These are phyloP conservation scores for Phytophthora ohioensis DNA, from an alignment of 352 stramenopile species.

Conservation along the genomic window DNA sequence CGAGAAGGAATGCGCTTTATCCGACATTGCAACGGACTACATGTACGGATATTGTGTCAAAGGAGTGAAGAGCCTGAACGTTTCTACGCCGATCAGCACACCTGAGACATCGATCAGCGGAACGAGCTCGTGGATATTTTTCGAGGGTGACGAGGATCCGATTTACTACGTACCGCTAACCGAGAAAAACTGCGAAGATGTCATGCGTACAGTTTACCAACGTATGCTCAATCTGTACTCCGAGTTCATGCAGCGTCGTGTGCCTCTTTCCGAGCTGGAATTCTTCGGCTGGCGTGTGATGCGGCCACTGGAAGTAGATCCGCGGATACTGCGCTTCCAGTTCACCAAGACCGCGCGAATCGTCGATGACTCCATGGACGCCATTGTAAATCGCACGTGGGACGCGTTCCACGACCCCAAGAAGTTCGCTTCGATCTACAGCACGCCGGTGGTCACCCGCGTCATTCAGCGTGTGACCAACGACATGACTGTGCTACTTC, in stretches of 20 bases:
- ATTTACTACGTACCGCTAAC: constrained; percentile 49
- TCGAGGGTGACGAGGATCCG: constrained; percentile 44
- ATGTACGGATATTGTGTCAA: constrained; percentile 8
- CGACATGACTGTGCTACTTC: constrained; percentile 51
- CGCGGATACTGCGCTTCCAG: constrained; percentile 50
- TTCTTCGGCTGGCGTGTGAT: constrained; percentile 53
- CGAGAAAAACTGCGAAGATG: constrained; percentile 36
- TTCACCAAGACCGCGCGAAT: constrained; percentile 50
- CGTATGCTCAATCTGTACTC: constrained; percentile 48
- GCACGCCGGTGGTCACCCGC: constrained; percentile 45
- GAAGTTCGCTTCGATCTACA: constrained; percentile 54
- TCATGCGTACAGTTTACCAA: constrained; percentile 42
- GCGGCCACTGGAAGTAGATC: constrained; percentile 34
- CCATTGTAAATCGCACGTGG: constrained; percentile 54
- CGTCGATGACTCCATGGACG: constrained; percentile 49
- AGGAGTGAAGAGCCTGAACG: constrained; percentile 4
- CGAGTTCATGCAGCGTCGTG: constrained; percentile 41
- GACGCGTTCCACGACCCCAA: constrained; percentile 47
- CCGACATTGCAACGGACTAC: constrained; percentile 14
- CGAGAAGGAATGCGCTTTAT: constrained; percentile 35
- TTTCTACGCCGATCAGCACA: background rate
- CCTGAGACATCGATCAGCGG: background rate
- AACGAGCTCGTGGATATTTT: constrained; percentile 45
- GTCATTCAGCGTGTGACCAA: constrained; percentile 47
- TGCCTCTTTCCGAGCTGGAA: constrained; percentile 40